Base-by-base conservation (phyloP, 2,329 filamentous ascomycete species). In the Xylariaceae sp. region DNA sequence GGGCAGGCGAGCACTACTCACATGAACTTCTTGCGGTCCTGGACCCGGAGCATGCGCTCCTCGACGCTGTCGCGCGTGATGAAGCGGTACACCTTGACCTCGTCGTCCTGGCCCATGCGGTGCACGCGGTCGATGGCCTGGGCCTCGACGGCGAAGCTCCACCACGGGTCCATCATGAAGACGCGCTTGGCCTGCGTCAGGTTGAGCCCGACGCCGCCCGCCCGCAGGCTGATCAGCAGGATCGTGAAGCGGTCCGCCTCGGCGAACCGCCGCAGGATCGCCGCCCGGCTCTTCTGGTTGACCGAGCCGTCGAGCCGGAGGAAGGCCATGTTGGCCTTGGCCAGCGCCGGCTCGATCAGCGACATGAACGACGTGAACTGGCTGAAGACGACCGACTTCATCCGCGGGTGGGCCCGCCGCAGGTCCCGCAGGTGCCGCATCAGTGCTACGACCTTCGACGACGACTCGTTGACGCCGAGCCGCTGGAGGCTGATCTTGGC, bases 131-230 rank as follows among this genome's bases (percentile, higher is more conserved):
- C 92, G 52, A 98, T 96, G 7, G 92, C 92, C 60, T 98, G 92
- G 5, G 89, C 87, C 61, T 98, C 92, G 10, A 96, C 81, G 0
- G 92, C 89, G 59, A 90, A 98, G 54, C 85, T 93, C 92, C 92
- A 98, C 92, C 92, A 98, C 0, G 92, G 92, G 59, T 98, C 92
- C 92, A 98, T 96, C 84, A 98, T 93, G 64, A 83, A 98, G 5
- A 98, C 93, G 34, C 85, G 70, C 43, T 81, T 86, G 5, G 92
- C 92, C 45, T 80, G 80, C 1, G 90, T 96, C 40, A 98, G 61
- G 53, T 98, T 98, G 27, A 98, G 68, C 0, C 92, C 92, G 0
- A 98, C 92, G 16, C 92, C 93, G 4, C 93, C 92, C 0, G 93
- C 92, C 14, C 87, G 75, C 36, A 98, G 66, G 48, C 82, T 90